Base-by-base conservation (phyloP, 371 early-diverging fungal genomes). In the Haplosporangium sp. region DNA sequence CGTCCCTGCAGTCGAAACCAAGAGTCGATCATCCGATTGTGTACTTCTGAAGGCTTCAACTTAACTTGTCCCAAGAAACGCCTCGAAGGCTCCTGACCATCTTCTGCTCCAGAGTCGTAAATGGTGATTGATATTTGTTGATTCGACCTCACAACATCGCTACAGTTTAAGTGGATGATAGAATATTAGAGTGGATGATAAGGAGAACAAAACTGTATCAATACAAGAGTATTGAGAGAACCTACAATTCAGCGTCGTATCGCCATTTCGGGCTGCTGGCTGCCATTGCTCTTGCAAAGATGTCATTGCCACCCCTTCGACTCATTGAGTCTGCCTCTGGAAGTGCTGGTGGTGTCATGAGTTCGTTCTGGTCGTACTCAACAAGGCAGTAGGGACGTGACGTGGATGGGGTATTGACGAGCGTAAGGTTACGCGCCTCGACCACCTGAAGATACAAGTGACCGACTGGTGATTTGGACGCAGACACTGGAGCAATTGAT, bases 171-270 rank as follows among this genome's bases (percentile, higher is more conserved):
- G n/a, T 16, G 18, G 9, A 23, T 10, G 47, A 23, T 7, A 23
- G 29, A 29, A 29, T 43, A 13, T 14, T 48, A 59, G 21, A 14
- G 21, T 11, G 16, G 16, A 8, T 42, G 41, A 41, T 5, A 54
- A 40, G 48, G 21, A 48, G 37, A 53, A 20, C 13, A 52, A 46
- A 54, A 14, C 37, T 21, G 40, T 23, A 40, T 10, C 18, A 14
- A 53, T 43, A 55, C n/a, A 50, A 36, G 62, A 48, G 37, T n/a
- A 23, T 8, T n/a, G 38, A 40, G 29, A 37, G 37, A n/a, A 82
- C 89, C 80, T 83, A 93, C 93, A 93, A 93, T 50, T 83, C 85
- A 6, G 88, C 86, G 61, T 86, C 89, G 66, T 92, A 85, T 20
- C 84, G 86, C 93, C 93, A 93, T 48, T 86, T 87, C 6, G 87